Conservation (phyloP, 2,329 filamentous ascomycete genomes). For the Diplodia intermedia region DNA sequence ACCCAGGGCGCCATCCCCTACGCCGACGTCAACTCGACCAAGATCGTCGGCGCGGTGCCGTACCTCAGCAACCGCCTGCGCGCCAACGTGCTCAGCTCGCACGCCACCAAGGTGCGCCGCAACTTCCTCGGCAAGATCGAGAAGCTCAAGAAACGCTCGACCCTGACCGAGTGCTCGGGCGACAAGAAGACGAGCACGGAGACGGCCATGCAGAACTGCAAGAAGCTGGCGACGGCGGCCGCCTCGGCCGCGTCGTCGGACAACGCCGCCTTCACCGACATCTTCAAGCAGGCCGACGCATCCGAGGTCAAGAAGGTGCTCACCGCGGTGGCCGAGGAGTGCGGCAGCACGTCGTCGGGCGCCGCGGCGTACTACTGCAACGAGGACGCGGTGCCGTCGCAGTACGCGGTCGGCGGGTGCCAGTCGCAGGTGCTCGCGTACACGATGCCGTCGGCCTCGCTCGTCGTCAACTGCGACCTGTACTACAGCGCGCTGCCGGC, state of each 20-base stretch:
- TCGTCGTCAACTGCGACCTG: conserved; percentile 67
- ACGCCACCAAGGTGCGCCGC: conserved; percentile 58
- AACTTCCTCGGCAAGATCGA: conserved; percentile 46
- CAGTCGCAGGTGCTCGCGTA: conserved; percentile 64
- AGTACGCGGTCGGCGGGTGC: conserved; percentile 52
- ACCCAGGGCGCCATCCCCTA: conserved; percentile 64
- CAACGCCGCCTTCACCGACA: conserved; percentile 60
- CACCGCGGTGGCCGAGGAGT: conserved; percentile 62
- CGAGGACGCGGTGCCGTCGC: conserved; percentile 56
- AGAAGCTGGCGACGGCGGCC: conserved; percentile 60
- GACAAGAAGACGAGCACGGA: conserved; percentile 53
- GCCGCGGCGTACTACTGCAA: conserved; percentile 61
- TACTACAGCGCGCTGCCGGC: conserved; percentile 64
- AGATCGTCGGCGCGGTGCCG: conserved; percentile 62
- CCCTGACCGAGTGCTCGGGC: conserved; percentile 60
- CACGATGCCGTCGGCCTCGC: conserved; percentile 61
- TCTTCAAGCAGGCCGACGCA: conserved; percentile 66
- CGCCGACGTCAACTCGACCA: conserved; percentile 59
- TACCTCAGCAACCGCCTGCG: conserved; percentile 67
- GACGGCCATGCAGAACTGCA: conserved; percentile 63
- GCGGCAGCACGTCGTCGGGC: conserved; percentile 58
- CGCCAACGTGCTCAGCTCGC: conserved; percentile 63
- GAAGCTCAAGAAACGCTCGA: conserved; percentile 51
- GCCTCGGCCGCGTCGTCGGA: conserved; percentile 60
- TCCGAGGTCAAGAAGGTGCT: conserved; percentile 58